Evolutionary conservation across 768 basidiomycete species (phyloP).

Genomic region (Trametes maxima): DNA sequence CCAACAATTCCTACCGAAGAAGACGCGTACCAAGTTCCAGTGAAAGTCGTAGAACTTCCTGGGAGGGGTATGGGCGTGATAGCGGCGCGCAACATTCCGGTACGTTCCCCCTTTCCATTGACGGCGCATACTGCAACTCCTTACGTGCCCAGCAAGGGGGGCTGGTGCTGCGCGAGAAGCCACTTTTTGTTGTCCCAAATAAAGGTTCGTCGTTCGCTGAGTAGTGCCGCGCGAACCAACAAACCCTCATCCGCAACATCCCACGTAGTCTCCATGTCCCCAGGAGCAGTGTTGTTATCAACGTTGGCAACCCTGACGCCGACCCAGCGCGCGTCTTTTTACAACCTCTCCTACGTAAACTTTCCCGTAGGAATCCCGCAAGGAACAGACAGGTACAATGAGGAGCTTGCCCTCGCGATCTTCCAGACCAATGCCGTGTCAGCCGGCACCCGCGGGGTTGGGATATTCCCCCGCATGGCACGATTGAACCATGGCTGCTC

Average conservation of each 20-base stretch:
- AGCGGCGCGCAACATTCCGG: slow-evolving; percentile 54
- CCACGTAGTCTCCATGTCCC: slow-evolving; percentile 45
- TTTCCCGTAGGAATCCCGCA: slow-evolving; percentile 45
- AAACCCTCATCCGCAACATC: too few species aligned
- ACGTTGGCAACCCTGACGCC: slow-evolving; percentile 38
- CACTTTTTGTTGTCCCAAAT: slow-evolving; percentile 54
- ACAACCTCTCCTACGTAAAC: slow-evolving; percentile 59
- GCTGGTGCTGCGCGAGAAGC: slow-evolving; percentile 54
- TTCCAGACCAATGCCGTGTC: slow-evolving; percentile 69
- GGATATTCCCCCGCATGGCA: slow-evolving; percentile 70
- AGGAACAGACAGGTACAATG: slow-evolving; percentile 34
- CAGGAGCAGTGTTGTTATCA: slow-evolving; percentile 44
- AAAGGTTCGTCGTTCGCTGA: slow-evolving; percentile 41
- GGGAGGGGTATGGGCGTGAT: slow-evolving; percentile 59
- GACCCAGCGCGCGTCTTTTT: slow-evolving; percentile 44
- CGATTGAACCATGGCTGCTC: slow-evolving; percentile 72
- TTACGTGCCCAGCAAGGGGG: slow-evolving; percentile 54
- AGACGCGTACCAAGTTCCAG: slow-evolving; percentile 22
- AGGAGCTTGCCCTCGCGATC: slow-evolving; percentile 60
- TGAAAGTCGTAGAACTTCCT: slow-evolving; percentile 49
- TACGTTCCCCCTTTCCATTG: slow-evolving; percentile 25
- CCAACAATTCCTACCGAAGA: background rate
- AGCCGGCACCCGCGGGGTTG: slow-evolving; percentile 49
- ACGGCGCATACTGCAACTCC: background rate
- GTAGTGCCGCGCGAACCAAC: background rate